Evolutionary conservation across 1,139 yeast species (phyloP), one percentile per base, ranked within the genome.

Genomic region (Yamadazyma blattariae): DNA sequence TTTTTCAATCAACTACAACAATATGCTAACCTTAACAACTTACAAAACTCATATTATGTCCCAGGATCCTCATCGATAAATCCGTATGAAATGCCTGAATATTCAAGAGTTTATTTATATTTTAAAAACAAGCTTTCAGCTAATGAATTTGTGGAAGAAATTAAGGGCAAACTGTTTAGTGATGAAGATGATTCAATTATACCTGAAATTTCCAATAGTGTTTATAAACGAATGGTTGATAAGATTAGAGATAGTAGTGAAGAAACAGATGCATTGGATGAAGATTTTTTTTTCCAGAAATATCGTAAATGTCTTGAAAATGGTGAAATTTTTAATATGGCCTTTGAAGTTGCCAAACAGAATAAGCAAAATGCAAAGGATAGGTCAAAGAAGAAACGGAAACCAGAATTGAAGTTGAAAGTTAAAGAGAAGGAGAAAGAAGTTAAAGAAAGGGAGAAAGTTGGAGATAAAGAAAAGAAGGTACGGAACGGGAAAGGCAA

Each of bases 91-190:
- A 35, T 36, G 8, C 64, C 64, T 0, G 43, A 38, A 2, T 58
- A 50, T 33, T 57, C 64, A 1, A 43, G 64, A 33, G 61, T 59
- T 14, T 61, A 61, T 35, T 29, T 61, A 11, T 36, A 35, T 7
- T 55, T 61, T 36, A 44, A 46, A 19, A 41, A 38, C 21, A 42
- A 43, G 29, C 31, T 24, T 1, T 32, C 22, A 5, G 37, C 52
- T 3, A 41, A 40, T 5, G 41, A 40, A 14, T 57, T 61, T 35
- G 40, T 44, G 4, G 17, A 37, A 11, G 40, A 37, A 12, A 30
- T 57, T 4, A 35, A 40, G 20, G 60, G 50, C 2, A 50, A 49
- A 30, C 40, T 59, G 2, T 59, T 61, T 35, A 30, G 34, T 3
- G 62, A 58, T 26, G 35, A 28, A 3, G 34, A 36, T 15, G 47